phyloP scores from a whole-genome alignment of 78 protist species.

The Monosiga brevicollis region DNA sequence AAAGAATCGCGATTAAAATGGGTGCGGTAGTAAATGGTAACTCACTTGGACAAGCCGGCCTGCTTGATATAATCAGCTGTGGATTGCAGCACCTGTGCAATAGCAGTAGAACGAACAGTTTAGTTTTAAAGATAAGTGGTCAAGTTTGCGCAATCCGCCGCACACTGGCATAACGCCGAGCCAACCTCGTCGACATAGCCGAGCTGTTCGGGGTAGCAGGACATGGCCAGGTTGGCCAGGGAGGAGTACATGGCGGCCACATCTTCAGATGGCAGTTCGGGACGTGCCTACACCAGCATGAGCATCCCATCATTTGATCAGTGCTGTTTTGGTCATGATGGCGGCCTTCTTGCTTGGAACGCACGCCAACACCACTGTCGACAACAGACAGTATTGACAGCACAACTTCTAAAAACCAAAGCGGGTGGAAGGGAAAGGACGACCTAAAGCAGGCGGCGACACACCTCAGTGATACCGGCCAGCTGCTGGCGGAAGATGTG shows the following conservation, averaged over 20 bases:
- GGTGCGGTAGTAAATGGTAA: background rate
- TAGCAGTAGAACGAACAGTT: too few species aligned
- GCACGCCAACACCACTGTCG: too few species aligned
- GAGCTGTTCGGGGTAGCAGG: constrained; percentile 56
- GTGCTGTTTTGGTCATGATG: too few species aligned
- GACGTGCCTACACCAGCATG: constrained; percentile 21
- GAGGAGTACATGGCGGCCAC: constrained; percentile 50
- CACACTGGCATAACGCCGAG: constrained; percentile 19
- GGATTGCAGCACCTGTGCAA: too few species aligned
- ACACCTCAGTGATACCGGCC: constrained; percentile 7
- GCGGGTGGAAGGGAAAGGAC: too few species aligned
- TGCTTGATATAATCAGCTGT: background rate
- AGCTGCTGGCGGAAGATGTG: constrained; percentile 50
- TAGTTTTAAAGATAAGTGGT: too few species aligned
- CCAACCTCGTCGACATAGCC: constrained; percentile 58
- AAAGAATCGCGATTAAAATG: background rate
- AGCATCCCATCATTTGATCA: too few species aligned
- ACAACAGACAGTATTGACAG: background rate
- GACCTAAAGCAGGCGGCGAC: background rate
- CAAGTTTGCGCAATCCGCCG: background rate
- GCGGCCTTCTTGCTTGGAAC: too few species aligned
- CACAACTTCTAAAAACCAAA: too few species aligned
- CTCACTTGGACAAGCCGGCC: background rate
- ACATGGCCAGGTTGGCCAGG: constrained; percentile 63
- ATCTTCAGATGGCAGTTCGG: constrained; percentile 49